phyloP scores from a whole-genome alignment of 139 green algal species.

The Chlamydomonas sphaeroides region DNA sequence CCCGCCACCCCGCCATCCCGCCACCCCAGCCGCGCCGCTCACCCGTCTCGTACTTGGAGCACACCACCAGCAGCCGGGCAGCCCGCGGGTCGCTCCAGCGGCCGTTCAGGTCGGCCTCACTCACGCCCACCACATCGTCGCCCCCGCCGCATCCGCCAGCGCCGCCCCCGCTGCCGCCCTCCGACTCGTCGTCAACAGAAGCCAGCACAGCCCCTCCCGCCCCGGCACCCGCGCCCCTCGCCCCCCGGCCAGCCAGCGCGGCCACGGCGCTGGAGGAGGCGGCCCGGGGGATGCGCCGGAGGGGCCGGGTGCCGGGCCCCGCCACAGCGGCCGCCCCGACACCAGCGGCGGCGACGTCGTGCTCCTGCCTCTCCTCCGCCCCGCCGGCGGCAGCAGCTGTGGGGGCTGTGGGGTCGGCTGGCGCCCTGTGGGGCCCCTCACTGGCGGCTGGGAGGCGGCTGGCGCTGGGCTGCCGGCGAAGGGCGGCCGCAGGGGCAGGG shows the following conservation, averaged over 20 bases:
- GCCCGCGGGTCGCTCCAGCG: neutral
- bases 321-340: neutral
- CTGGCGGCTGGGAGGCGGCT: too few relatives aligned
- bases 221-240: too few relatives aligned
- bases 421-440: too few relatives aligned
- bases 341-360: neutral
- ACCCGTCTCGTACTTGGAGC: constrained; percentile 64
- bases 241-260: too few relatives aligned
- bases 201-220: too few relatives aligned
- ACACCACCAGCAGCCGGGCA: constrained; percentile 58
- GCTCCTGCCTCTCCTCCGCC: neutral
- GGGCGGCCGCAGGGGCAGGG: too few relatives aligned
- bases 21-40: too few relatives aligned
- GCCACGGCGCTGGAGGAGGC: neutral
- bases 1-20: too few relatives aligned
- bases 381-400: neutral
- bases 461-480: too few relatives aligned
- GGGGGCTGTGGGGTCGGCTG: neutral
- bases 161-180: neutral
- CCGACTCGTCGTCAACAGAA: too few relatives aligned
- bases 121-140: neutral
- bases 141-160: too few relatives aligned
- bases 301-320: too few relatives aligned
- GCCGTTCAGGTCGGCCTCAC: constrained; percentile 44
- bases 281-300: neutral